Evolutionary conservation across 768 basidiomycete genomes (phyloP).

Genomic region (Solioccasus polychromus): DNA sequence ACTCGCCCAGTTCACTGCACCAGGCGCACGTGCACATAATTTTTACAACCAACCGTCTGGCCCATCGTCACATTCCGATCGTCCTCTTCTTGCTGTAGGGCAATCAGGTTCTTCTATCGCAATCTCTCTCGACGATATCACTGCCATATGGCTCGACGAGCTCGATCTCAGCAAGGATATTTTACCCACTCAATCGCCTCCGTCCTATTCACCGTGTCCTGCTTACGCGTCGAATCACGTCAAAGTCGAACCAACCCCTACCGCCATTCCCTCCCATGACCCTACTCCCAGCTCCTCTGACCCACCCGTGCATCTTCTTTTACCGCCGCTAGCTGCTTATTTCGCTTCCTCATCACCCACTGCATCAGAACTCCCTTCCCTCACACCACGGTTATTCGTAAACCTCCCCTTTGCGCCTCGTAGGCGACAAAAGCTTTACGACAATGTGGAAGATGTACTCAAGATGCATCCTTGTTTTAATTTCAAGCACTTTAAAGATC

Average conservation of each 20-base stretch:
- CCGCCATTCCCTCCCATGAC: slow-evolving; percentile 25
- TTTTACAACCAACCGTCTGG: slow-evolving; percentile 13
- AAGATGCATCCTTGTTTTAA: slow-evolving; percentile 51
- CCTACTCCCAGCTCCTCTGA: slow-evolving; percentile 13
- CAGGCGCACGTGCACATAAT: slow-evolving; percentile 25
- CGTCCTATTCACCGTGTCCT: slow-evolving; percentile 14
- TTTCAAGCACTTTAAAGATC: slow-evolving; percentile 44
- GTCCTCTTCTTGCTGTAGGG: slow-evolving; percentile 38
- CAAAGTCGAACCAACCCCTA: slow-evolving; percentile 35
- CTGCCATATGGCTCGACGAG: slow-evolving; percentile 59
- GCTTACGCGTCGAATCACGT: slow-evolving; percentile 19
- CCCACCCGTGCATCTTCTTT: slow-evolving; percentile 21
- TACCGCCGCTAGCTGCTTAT: slow-evolving; percentile 18
- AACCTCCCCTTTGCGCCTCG: slow-evolving; percentile 40
- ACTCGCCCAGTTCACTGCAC: slow-evolving; percentile 45
- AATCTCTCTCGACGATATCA: slow-evolving; percentile 54
- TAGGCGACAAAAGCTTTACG: slow-evolving; percentile 37
- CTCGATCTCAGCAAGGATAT: slow-evolving; percentile 38
- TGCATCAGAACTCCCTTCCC: slow-evolving; percentile 24
- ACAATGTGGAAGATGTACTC: slow-evolving; percentile 41
- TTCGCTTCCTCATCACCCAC: slow-evolving; percentile 24
- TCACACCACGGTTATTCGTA: slow-evolving; percentile 38
- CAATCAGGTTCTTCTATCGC: slow-evolving; percentile 46
- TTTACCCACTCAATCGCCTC: slow-evolving; percentile 17
- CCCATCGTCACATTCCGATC: slow-evolving; percentile 16